Percentiles rank a stretch among this genome's conserved stretches.
phyloP scores from a whole-genome alignment of 176 grass and related monocot species.

The Avena eriantha region DNA sequence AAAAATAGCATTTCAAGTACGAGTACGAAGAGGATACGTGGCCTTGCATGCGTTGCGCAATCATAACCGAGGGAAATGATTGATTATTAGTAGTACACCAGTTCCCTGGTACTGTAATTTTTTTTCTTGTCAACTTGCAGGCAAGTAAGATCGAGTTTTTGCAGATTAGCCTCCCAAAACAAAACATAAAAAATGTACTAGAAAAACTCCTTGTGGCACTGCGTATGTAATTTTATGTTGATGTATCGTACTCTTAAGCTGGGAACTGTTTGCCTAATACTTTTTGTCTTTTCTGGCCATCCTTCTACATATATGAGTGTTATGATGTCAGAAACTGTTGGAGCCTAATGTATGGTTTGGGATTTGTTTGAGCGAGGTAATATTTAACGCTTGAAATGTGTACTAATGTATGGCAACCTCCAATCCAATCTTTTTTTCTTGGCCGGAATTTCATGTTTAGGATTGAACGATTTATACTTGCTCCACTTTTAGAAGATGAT shows the following conservation, averaged over 20 bases:
- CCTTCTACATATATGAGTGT: background rate
- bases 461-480: background rate
- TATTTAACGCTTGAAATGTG: constrained; percentile 10
- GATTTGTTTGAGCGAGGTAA: background rate
- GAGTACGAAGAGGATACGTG: constrained; percentile 8
- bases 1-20: constrained; percentile 41
- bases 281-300: background rate
- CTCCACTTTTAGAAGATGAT: background rate
- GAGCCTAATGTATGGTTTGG: background rate
- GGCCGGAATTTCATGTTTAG: background rate
- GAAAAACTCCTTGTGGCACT: background rate
- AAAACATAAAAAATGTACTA: too few species aligned
- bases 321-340: constrained; percentile 1
- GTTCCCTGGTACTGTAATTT: background rate
- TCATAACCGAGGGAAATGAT: constrained; percentile 4
- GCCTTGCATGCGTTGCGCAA: constrained; percentile 16
- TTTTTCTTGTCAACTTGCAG: background rate
- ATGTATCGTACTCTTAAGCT: background rate
- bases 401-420: background rate
- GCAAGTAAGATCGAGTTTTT: background rate
- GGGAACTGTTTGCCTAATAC: background rate
- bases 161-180: too few species aligned
- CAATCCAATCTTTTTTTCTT: background rate
- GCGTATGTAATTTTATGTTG: background rate
- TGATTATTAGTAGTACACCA: background rate